Conservation (phyloP, 345 rosid species). For the Heritiera littoralis region DNA sequence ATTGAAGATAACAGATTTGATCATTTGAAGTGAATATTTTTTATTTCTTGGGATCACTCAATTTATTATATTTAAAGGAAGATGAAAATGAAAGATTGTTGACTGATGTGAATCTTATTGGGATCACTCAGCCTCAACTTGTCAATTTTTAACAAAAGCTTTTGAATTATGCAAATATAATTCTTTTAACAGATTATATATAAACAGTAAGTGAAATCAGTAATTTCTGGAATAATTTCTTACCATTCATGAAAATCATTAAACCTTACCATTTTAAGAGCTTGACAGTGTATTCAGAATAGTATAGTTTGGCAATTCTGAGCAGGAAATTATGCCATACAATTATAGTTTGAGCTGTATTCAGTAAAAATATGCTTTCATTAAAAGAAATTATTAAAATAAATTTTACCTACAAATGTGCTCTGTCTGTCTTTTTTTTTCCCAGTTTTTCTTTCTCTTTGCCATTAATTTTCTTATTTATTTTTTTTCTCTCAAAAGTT, state of each 20-base stretch:
- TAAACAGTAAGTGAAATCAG: not conserved
- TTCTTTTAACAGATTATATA: not conserved
- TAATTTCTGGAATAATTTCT: not conserved
- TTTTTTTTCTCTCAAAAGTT: not conserved
- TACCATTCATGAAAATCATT: not conserved
- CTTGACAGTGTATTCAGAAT: not conserved
- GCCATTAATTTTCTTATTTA: not conserved
- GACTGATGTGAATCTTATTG: not conserved
- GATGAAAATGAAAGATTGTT: not conserved
- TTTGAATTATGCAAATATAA: not conserved
- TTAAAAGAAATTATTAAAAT: not conserved
- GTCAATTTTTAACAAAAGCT: not conserved
- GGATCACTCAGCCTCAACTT: not conserved
- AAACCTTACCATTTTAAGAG: not conserved
- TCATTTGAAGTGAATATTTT: not conserved
- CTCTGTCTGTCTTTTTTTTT: not conserved
- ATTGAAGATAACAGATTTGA: not conserved
- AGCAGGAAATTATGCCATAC: not conserved
- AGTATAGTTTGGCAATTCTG: not conserved
- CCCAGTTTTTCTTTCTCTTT: not conserved
- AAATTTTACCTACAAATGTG: not conserved
- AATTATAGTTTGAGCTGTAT: not conserved
- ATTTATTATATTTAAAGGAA: not conserved
- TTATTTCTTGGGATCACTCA: conserved; percentile 10
- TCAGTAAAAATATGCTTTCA: not conserved